Base-by-base conservation (phyloP, 2,329 filamentous ascomycete species). In the Epichloe gansuensis region DNA sequence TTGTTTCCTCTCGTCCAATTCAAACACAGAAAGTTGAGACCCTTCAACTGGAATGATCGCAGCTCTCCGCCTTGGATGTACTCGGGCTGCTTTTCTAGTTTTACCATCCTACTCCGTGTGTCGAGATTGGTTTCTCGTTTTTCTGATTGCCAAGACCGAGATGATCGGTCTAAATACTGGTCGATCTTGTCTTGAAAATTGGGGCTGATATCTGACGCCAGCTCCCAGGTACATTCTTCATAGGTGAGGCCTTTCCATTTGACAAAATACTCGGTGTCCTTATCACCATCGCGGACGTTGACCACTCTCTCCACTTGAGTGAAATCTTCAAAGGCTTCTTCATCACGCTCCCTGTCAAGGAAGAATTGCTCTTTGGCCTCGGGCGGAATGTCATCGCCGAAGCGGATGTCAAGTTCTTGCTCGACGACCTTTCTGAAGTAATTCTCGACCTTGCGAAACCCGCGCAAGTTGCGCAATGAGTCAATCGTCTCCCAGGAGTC, bases 171-270 rank as follows among this genome's bases (percentile, higher is more conserved):
- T 53, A 95, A 74, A 66, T 86, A 97, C 62, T 89, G 85, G 65
- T 97, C 91, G 61, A 98, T 91, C 71, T 95, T 88, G 62, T 82
- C 81, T 67, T 96, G 90, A 47, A 91, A 89, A 51, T 88, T 81
- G 35, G 82, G 73, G 64, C 83, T 87, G 60, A 97, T 81, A 37
- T 91, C 76, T 5, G 81, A 76, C 41, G 83, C 87, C 42, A 75
- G 71, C 67, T 98, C 93, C 94, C 94, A 98, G 2, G 94, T 98
- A 69, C 88, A 95, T 57, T 85, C 84, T 61, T 97, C 91, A 65
- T 98, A 98, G 50, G 85, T 88, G 50, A 97, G 78, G 11, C 88
- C 88, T 69, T 93, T 95, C 90, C 93, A 98, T 72, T 98, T 98
- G 69, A 97, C 86, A 58, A 84, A 88, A 67, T 98, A 98, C 66